Evolutionary conservation across 2,329 filamentous ascomycete species (phyloP).

Genomic region (Nemania bipapillata): DNA sequence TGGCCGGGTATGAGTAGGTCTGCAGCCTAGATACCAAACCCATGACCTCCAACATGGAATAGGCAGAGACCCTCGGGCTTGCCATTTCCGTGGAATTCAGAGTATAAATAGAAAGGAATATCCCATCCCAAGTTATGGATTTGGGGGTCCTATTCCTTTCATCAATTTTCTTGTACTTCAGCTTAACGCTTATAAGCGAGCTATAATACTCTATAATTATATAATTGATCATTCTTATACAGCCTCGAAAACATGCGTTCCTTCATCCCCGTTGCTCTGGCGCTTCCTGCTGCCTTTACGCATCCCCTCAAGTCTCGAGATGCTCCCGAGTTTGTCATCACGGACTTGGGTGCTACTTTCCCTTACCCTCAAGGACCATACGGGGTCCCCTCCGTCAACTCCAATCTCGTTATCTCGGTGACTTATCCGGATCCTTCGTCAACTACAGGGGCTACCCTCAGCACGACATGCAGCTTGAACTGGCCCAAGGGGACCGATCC

Average conservation of each 20-base stretch:
- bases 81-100: background rate
- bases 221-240: background rate
- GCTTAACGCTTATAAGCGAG: background rate
- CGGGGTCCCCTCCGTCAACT: constrained; percentile 37
- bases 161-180: background rate
- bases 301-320: constrained; percentile 40
- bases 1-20: background rate
- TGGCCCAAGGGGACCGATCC: constrained; percentile 42
- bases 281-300: constrained; percentile 38
- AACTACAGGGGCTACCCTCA: constrained; percentile 31
- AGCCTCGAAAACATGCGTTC: constrained; percentile 30
- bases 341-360: constrained; percentile 40
- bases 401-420: constrained; percentile 39
- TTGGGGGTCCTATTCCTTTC: background rate
- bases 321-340: constrained; percentile 39
- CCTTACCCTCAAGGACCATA: constrained; percentile 37
- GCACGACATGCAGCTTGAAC: constrained; percentile 41
- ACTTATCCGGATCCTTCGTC: constrained; percentile 41
- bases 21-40: constrained; percentile 1
- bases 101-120: constrained; percentile 6
- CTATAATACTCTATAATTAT: background rate
- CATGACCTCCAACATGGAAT: background rate
- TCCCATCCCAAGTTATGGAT: background rate
- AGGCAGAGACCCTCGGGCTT: background rate
- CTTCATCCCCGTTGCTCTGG: constrained; percentile 7